phyloP scores from a whole-genome alignment of 2,329 filamentous ascomycete genomes.

The Juglanconis oblonga region DNA sequence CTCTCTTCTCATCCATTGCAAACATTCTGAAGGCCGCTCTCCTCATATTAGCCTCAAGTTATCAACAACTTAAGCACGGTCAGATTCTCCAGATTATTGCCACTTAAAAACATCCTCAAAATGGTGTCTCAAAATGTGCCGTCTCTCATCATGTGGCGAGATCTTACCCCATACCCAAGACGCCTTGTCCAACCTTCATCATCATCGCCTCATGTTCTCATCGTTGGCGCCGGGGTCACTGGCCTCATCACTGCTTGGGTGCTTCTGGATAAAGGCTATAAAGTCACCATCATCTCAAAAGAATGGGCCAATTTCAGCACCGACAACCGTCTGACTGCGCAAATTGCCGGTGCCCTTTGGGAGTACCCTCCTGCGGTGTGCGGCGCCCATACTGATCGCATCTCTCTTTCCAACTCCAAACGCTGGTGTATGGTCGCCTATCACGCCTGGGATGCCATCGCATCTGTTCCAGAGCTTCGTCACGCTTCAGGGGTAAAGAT shows the following conservation, averaged over 20 bases:
- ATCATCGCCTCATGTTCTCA: constrained; percentile 12
- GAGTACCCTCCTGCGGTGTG: constrained; percentile 44
- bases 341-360: constrained; percentile 46
- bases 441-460: constrained; percentile 38
- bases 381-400: constrained; percentile 38
- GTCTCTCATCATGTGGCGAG: constrained; percentile 17
- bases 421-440: constrained; percentile 40
- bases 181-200: constrained; percentile 10
- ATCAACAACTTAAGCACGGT: too few species aligned
- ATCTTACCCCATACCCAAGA: constrained; percentile 14
- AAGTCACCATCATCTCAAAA: constrained; percentile 41
- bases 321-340: constrained; percentile 39
- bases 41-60: not conserved
- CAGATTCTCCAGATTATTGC: too few species aligned
- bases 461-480: constrained; percentile 29
- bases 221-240: constrained; percentile 19
- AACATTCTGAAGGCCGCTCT: too few species aligned
- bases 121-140: constrained; percentile 13
- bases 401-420: constrained; percentile 37
- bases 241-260: constrained; percentile 37
- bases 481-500: constrained; percentile 35
- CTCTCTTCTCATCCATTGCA: too few species aligned
- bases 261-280: constrained; percentile 41
- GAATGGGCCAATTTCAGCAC: constrained; percentile 35
- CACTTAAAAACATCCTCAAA: not conserved